Evolutionary conservation across 2,329 filamentous ascomycete genomes (phyloP), one percentile per base, ranked within the genome.

Genomic region (Monilinia laxa): DNA sequence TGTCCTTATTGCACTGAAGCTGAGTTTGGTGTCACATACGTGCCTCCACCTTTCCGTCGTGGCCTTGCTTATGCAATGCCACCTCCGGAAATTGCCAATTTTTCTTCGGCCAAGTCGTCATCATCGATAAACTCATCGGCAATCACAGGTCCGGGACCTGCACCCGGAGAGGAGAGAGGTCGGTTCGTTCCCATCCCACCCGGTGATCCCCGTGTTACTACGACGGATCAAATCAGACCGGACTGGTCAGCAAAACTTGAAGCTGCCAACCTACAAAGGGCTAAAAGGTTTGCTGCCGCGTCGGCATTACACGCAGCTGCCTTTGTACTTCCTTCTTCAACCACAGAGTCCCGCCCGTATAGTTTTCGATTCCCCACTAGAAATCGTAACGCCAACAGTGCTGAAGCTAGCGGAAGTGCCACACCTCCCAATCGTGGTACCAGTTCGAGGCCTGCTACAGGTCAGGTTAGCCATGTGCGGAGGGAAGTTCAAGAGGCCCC

Each of bases 11-110:
- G 95, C 78, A 92, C 95, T 62, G 92, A 95, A 72, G 88, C 92
- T 1, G 94, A 99, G 71, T 97, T 98, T 76, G 95, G 95, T 57
- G 90, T 99, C n/a, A 97, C 92, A 0, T 99, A 97, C 77, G 88
- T 94, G 5, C 85, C 93, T 16, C 95, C 95, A 2, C 88, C 91
- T 0, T 98, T 98, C 80, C 88, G 93, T 31, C 85, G 93, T 70
- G 95, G 95, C 0, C 79, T 99, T 42, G 81, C 85, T 1, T 94
- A 94, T 76, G 83, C 86, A 1, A 81, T 85, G 69, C 75, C 80
- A 28, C 75, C 80, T 62, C 70, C 80, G 25, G 82, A 83, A 55
- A 78, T 88, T 69, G 82, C 81, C 59, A 87, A 78, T 64, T 77
- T 82, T 18, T 78, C 81, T 54, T 88, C 92, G 1, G 91, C 93